A percentile compares a stretch with the other conserved stretches of the same genome.
Conservation (phyloP, 208 protist species). For the Acanthamoeba castellanii region DNA sequence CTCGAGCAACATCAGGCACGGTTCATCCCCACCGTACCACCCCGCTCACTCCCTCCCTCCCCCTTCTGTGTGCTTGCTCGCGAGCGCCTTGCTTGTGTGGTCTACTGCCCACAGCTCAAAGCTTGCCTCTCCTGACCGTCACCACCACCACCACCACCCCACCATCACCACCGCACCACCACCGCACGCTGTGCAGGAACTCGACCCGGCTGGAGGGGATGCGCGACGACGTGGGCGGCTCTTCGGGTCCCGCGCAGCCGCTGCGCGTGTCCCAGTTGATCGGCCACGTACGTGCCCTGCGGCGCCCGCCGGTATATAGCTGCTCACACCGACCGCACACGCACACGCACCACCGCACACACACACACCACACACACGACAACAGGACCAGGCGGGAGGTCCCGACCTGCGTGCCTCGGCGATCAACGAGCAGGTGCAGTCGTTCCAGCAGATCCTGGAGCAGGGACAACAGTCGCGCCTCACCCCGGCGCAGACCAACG, state of each 20-base stretch:
- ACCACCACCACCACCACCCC: no score
- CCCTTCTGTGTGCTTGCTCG: background rate
- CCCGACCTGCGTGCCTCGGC: slow-evolving; percentile 27
- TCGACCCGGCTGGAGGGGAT: background rate
- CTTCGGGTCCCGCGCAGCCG: background rate
- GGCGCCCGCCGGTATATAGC: no score
- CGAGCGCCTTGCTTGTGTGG: background rate
- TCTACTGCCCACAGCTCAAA: background rate
- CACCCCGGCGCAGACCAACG: background rate
- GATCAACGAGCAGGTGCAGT: slow-evolving; percentile 44
- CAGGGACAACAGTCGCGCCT: background rate
- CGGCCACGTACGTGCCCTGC: background rate
- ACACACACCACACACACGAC: background rate
- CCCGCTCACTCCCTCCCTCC: background rate
- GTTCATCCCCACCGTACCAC: background rate
- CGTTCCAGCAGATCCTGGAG: slow-evolving; percentile 40
- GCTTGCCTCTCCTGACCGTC: no score
- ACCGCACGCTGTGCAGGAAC: background rate
- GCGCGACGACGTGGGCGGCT: background rate
- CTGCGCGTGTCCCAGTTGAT: slow-evolving; percentile 50
- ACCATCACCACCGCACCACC: no score
- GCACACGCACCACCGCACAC: background rate
- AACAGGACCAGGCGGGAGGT: background rate
- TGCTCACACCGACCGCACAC: background rate
- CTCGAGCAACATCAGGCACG: slow-evolving; percentile 33